Evolutionary conservation across 2,329 filamentous ascomycete species (phyloP), one percentile per base, ranked within the genome.

Genomic region (Raffaelea albimanens): DNA sequence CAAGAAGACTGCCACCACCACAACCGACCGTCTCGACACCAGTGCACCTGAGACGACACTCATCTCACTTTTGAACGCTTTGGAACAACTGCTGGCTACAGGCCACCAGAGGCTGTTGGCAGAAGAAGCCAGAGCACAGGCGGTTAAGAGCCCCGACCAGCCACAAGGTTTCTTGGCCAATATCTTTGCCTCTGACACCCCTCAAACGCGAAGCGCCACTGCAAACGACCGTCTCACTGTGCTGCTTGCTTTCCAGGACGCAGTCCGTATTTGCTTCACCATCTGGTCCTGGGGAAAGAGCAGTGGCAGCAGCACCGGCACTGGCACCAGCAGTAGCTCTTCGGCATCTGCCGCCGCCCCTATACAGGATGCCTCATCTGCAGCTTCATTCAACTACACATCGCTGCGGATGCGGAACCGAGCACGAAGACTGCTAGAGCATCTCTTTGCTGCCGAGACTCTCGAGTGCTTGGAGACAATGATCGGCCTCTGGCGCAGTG

Each of bases 161-260:
- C 80, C 83, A 14, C 87, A 90, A 60, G 83, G 88, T 5, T 91
- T 96, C 61, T 95, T 97, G 59, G 89, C 89, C 40, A 95, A 87
- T 56, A 95, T 96, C 0, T 95, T 95, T 61, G 77, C 87, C 34
- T 79, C 85, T 1, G 89, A 96, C 50, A 72, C 78, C 1, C 81
- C 77, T 2, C 85, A 90, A 51, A 76, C 80, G n/a, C 82, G 89
- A 43, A 88, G 83, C 50, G 80, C 83, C 8, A 89, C 87, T n/a
- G 89, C 90, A 9, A 98, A 97, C 59, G 91, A 93, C 57, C 80
- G 91, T 41, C 73, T 98, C 20, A 97, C 93, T 0, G 91, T 98
- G 19, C 74, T 96, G 40, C 73, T 98, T n/a, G 94, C 90, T 11
- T 95, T 98, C 61, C 91, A 97, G 63, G 94, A 98, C 62, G 88